These are phyloP conservation scores for Colletotrichum chrysophilum DNA, from an alignment of 2,329 filamentous ascomycete genomes.

Conservation along the genomic window DNA sequence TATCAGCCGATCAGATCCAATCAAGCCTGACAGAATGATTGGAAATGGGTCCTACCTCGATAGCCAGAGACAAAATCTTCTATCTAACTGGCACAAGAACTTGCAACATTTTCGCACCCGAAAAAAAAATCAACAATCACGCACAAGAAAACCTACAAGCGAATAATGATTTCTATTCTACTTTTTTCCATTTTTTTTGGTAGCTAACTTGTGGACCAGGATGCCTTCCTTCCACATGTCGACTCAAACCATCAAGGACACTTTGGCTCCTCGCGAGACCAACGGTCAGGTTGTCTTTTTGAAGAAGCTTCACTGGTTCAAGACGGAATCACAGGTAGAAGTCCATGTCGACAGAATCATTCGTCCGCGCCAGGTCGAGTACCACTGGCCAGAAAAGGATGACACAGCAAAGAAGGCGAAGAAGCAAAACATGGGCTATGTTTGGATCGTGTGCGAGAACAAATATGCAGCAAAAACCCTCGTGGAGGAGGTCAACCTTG, in stretches of 20 bases:
- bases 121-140: no score
- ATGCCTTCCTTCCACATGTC: neutral
- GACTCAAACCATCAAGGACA: neutral
- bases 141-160: no score
- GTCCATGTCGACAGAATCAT: accelerated
- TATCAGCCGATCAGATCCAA: accelerated
- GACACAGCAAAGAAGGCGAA: accelerated
- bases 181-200: no score
- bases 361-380: neutral
- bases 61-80: no score
- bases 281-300: neutral
- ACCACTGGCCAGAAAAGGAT: neutral
- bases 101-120: no score
- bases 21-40: accelerated
- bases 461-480: neutral
- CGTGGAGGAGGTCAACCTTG: neutral
- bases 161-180: no score
- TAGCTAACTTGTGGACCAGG: neutral
- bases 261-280: no score
- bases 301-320: neutral
- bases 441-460: neutral
- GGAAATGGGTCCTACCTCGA: accelerated
- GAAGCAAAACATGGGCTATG: neutral
- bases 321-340: neutral
- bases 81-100: no score